Evolutionary conservation across 2,329 filamentous ascomycete genomes (phyloP).

Genomic region (Trichoderma hamatum): DNA sequence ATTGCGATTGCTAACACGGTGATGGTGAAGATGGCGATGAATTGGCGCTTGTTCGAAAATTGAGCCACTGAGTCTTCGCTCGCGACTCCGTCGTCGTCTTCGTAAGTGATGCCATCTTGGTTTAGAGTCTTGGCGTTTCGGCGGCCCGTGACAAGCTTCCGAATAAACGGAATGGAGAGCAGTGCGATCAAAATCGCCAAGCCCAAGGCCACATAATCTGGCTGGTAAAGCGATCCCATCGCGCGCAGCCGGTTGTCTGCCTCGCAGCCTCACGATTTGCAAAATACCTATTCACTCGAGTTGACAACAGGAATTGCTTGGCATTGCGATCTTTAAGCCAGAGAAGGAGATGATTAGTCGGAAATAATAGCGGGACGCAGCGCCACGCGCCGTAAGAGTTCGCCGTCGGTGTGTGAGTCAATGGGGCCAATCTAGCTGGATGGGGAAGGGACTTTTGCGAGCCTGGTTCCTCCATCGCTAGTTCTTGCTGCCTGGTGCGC

Average conservation of each 20-base stretch:
- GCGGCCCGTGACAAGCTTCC: background rate
- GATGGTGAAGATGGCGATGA: background rate
- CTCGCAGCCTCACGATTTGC: background rate
- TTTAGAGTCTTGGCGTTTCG: background rate
- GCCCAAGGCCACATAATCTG: background rate
- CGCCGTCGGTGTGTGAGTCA: slow-evolving; percentile 17
- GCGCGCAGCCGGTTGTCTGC: background rate
- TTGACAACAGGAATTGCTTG: background rate
- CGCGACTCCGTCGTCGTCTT: slow-evolving; percentile 12
- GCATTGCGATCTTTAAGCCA: background rate
- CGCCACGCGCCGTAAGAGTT: background rate
- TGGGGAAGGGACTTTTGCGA: slow-evolving; percentile 19
- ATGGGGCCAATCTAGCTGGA: slow-evolving; percentile 5
- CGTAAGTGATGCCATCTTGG: slow-evolving; percentile 11
- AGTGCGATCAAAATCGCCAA: background rate
- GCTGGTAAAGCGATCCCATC: background rate
- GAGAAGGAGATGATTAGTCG: background rate
- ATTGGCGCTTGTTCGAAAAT: slow-evolving; percentile 16
- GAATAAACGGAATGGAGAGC: slow-evolving; percentile 2
- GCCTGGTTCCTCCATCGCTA: background rate
- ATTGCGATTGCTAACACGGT: background rate
- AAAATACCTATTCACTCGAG: background rate
- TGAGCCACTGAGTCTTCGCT: slow-evolving; percentile 15
- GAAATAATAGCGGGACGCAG: background rate
- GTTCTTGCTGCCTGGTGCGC: background rate